Evolutionary conservation across 306 rosid genomes (phyloP).

Genomic region (cucumber (Cucumis sativus)): Cucumber_9930_V3 NC_026657.2:27537001-27537500

Average conservation of each 20-base stretch:
- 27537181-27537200: background rate
- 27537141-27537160: slow-evolving; percentile 8
- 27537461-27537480: no score
- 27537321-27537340: no score
- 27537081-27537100: slow-evolving; percentile 23
- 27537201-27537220: background rate
- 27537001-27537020: slow-evolving; percentile 21
- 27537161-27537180: background rate
- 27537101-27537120: slow-evolving; percentile 20
- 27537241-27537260: slow-evolving; percentile 45
- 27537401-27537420: no score
- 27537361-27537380: no score
- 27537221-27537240: background rate
- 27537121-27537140: slow-evolving; percentile 19
- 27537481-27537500: no score
- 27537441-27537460: no score
- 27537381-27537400: no score
- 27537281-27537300: background rate
- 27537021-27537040: slow-evolving; percentile 24
- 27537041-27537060: slow-evolving; percentile 35
- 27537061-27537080: slow-evolving; percentile 17
- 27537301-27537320: background rate
- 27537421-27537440: no score
- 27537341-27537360: no score
- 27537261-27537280: slow-evolving; percentile 26